These are phyloP conservation scores for Hypomontagnella submonticulosa DNA, from an alignment of 495 filamentous ascomycete species.

Conservation along the genomic window DNA sequence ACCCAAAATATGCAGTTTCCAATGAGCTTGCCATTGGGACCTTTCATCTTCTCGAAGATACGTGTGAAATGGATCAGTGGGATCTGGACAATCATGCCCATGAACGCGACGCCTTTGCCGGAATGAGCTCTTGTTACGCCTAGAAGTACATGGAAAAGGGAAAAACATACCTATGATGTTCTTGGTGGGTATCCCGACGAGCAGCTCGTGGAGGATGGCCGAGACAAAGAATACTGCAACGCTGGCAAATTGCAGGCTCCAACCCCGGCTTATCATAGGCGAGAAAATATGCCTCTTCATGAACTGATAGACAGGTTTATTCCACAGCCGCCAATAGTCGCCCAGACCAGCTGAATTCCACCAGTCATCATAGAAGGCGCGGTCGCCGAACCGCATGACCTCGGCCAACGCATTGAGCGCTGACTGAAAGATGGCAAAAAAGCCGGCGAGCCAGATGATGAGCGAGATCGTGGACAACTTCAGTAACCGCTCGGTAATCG, in stretches of 20 bases:
- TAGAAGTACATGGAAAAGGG: constrained; percentile 1
- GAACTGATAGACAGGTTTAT: constrained; percentile 94
- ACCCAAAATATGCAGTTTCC: constrained; percentile 97
- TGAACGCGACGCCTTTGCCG: constrained; percentile 80
- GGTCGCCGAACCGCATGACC: constrained; percentile 87
- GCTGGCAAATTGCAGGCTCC: constrained; percentile 72
- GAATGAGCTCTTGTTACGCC: constrained; percentile 8
- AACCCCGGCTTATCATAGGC: constrained; percentile 84
- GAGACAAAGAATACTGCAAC: constrained; percentile 85
- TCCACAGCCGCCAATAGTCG: constrained; percentile 95
- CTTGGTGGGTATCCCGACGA: constrained; percentile 95
- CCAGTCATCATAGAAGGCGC: constrained; percentile 96
- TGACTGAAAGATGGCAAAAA: constrained; percentile 95
- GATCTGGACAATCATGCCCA: constrained; percentile 92
- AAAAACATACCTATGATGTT: constrained; percentile 80
- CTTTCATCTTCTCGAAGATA: constrained; percentile 80
- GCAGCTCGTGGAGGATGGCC: constrained; percentile 87
- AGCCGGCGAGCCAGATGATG: constrained; percentile 95
- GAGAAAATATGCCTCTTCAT: constrained; percentile 94
- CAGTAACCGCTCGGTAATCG: constrained; percentile 88
- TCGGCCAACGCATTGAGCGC: constrained; percentile 91
- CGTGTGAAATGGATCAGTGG: constrained; percentile 85
- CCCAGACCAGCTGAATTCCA: constrained; percentile 93
- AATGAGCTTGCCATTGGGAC: constrained; percentile 74
- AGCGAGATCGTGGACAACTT: constrained; percentile 94